These are phyloP conservation scores for Fereydounia khargensis DNA, from an alignment of 1,284 basidiomycete genomes.

Conservation along the genomic window DNA sequence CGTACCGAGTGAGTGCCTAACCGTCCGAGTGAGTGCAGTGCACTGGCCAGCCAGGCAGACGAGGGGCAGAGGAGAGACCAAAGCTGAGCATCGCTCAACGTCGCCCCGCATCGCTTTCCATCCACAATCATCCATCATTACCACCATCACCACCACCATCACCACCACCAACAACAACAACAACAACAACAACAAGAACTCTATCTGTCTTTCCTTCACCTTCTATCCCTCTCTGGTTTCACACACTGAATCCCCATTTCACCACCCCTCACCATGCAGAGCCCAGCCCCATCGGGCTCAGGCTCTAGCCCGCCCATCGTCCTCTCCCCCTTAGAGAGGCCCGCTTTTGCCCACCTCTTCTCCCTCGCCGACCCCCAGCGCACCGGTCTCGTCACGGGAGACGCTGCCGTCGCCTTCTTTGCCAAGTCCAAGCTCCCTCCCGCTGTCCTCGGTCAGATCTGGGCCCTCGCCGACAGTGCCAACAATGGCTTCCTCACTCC, in stretches of 20 bases:
- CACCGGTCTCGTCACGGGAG: conserved; percentile 50
- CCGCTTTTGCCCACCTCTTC: conserved; percentile 50
- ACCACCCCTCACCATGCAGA: conserved; percentile 17
- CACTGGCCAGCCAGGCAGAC: no score
- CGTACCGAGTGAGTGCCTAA: background rate
- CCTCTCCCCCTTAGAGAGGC: conserved; percentile 41
- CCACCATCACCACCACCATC: background rate
- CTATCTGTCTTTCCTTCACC: background rate
- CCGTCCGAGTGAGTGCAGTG: background rate
- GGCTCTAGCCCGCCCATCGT: conserved; percentile 14
- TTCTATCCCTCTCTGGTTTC: background rate
- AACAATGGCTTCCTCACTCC: conserved; percentile 60
- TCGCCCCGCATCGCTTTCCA: background rate
- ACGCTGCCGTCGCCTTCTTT: conserved; percentile 54
- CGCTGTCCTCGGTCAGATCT: conserved; percentile 77
- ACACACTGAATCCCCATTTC: background rate
- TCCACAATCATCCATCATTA: background rate
- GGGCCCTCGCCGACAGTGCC: conserved; percentile 82
- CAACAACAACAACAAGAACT: no score
- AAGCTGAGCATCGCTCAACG: background rate
- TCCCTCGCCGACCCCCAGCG: conserved; percentile 46
- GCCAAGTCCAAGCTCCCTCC: conserved; percentile 48
- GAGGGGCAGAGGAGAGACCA: no score
- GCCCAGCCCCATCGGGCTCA: conserved; percentile 25
- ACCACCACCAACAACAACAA: background rate